Evolutionary conservation across 257 asterid genomes (phyloP), one percentile per base, ranked within the genome.

Genomic region (Solanum gandarillasii): DNA sequence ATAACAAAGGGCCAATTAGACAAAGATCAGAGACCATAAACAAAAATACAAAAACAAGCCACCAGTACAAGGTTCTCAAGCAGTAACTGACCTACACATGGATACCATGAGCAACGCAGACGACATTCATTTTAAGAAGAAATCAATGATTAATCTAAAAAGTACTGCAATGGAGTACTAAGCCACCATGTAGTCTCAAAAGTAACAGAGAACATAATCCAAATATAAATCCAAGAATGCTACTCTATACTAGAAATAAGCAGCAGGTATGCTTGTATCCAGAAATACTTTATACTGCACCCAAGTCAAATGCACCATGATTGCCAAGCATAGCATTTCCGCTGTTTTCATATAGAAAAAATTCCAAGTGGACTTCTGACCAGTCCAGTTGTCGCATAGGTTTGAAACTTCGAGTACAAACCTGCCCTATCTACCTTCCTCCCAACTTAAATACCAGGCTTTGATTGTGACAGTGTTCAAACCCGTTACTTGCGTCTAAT

Each of bases 1-100:
- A 87, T 83, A 78, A 87, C 82, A 87, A 73, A 75, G 34, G 83
- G 41, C 31, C 32, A 76, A 85, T 89, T 41, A 81, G 68, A 67
- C 72, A 89, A 73, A 81, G 74, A 78, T 38, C 72, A 21, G 70
- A 86, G 36, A 83, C 23, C 41, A 75, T 35, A 71, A 76, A 32
- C 65, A 16, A 87, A 7, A 87, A 87, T n/a, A 84, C 18, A 39
- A 32, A 86, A 29, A 67, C n/a, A 12, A 38, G 35, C 55, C 35
- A 20, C 41, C 86, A 81, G 29, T 48, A 82, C 70, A 82, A 82
- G 34, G 70, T 48, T 82, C 41, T 48, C 41, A 82, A 82, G 41
- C 70, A 82, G 43, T 5, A 48, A 18, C 29, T 48, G 86, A 20
- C 39, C 86, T 18, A 82, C 70, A 48, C 16, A 82, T 48, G 70